Evolutionary conservation across 1,284 basidiomycete species (phyloP), one percentile per base, ranked within the genome.

Genomic region (Cryptococcus sp.): DNA sequence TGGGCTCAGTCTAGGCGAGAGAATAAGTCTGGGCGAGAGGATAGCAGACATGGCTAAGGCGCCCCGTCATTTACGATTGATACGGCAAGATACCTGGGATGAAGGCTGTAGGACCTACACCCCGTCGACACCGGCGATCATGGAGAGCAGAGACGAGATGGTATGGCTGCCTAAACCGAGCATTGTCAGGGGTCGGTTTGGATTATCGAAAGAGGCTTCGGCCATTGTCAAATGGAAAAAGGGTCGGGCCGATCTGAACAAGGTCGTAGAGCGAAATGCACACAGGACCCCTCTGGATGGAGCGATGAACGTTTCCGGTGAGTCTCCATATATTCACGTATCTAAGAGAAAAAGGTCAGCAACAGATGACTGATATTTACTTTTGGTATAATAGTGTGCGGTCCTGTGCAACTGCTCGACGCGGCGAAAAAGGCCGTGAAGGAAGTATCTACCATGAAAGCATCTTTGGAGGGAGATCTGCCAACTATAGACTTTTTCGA

Each of bases 171-270:
- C 55, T 6, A 38, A 53, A 10, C 13, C 22, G 25, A 19, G 17
- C 6, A 15, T 22, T 44, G 41, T 44, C 41, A 34, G 53, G 46
- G 56, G 52, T 13, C 23, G 50, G 38, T 58, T 51, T 29, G 61
- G 61, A 8, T 40, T 65, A 44, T 50, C 54, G n/a, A 22, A 23
- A 17, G 51, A 51, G 17, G 59, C 63, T 0, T 49, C 52, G 5
- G 51, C 45, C n/a, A 50, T 51, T 22, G 29, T 66, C 1, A 19
- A 34, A 7, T 68, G 62, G 62, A 52, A 46, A 22, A 48, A 45
- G 38, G 67, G 65, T 25, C 45, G 67, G 48, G 67, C 65, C 39
- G 57, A 69, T 44, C 52, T 67, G 13, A 41, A 46, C 15, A 58
- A 38, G 5, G 44, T 46, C 20, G 54, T 69, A 15, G 52, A 40